Evolutionary conservation across 352 stramenopile genomes (phyloP), one percentile per base, ranked within the genome.

Genomic region (Globisporangium camurandrum): DNA sequence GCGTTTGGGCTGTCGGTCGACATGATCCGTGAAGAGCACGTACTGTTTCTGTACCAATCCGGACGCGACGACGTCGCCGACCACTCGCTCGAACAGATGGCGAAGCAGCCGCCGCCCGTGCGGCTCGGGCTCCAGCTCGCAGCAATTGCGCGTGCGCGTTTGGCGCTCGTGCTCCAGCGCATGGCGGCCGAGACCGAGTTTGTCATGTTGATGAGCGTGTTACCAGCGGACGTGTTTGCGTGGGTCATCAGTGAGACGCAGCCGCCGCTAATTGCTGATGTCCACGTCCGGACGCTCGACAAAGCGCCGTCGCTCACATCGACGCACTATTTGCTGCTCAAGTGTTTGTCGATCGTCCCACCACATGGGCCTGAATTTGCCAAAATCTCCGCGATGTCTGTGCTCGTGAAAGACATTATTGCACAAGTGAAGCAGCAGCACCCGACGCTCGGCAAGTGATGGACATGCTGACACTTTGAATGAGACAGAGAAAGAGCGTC

Each of bases 391-490:
- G 70, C 62, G n/a, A 93, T 93, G 81, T 86, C 74, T 0, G 64
- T 84, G 38, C 49, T 93, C n/a, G 78, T 86, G n/a, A 88, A 91
- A 57, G 75, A 88, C 28, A 75, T 86, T 40, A 88, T 86, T 49
- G 67, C 52, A 19, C 70, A 85, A 50, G 75, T 88, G 22, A 89
- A 87, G 57, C 54, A 72, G 42, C 49, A 72, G 51, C 62, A 30
- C 30, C 47, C 45, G 28, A 23, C 30, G 14, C 30, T 34, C 30
- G 30, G 30, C 30, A 34, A 7, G 30, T 34, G 30, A 34, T 34
- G 30, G 0, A 12, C 14, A 14, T 34, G 8, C 8, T 34, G 30
- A 34, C n/a, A n/a, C n/a, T n/a, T n/a, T n/a, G 23, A 37, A 12
- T 30, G 39, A 17, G 39, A 45, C 10, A 45, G 5, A 20, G n/a